Evolutionary conservation across 805 yeast species (phyloP), one percentile per base, ranked within the genome.

Genomic region (Candida dendrica): DNA sequence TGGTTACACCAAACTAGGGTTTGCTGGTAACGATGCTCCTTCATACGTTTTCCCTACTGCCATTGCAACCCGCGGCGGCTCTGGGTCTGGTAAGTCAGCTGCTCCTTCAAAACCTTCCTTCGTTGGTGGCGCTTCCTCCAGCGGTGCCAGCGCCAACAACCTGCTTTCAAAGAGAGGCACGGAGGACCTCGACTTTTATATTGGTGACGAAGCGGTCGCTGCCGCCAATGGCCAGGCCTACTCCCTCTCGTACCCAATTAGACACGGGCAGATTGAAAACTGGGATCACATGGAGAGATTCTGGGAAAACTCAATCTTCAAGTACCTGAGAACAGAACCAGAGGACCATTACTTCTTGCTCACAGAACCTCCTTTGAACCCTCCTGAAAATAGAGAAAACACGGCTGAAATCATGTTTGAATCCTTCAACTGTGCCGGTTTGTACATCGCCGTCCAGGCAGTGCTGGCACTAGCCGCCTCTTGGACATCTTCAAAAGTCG

Each of bases 261-360:
- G 89, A 64, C 98, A 93, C 60, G 98, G 98, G 20, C 98, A 93
- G 70, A 84, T 93, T 48, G 98, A 93, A 64, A 88, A 93, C 64
- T 93, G 98, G 98, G 98, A 93, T 68, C 97, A 93, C 60, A 93
- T 93, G 98, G 98, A 93, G 65, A 76, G 98, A 61, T 91, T 89
- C 65, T 93, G 98, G 98, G 98, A 93, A 60, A 85, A 86, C 57
- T 87, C 96, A 37, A 90, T 93, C 58, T 93, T 93, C 72, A 91
- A 93, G 68, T 93, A 93, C 62, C 75, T 93, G 53, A 80, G 96
- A 63, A 88, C 98, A 62, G 98, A 93, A 66, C 99, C 99, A 14
- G 99, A 93, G 64, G 99, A 93, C 65, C 99, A 93, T 60, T 89
- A 87, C 60, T 93, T 93, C 65, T 69, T 93, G 43, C 68, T 93